Base-by-base conservation (phyloP, 2,329 filamentous ascomycete species). In the Cladosporium oxysporum region DNA sequence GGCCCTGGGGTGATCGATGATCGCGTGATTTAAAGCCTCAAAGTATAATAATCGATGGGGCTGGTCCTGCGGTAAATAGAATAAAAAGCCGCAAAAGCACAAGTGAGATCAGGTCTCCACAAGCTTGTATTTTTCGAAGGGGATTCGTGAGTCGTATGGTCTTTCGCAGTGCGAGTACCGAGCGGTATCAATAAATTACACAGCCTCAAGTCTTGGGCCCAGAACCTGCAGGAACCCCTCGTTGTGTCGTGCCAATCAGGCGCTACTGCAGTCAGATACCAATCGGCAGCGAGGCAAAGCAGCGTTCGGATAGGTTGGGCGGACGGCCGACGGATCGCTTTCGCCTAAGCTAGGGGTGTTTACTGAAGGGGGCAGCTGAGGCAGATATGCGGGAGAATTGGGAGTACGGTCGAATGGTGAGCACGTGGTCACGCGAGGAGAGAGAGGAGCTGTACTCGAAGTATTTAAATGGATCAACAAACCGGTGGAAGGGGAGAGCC, bases 221-320 rank as follows among this genome's bases (percentile, higher is more conserved):
- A 63, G 61, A 62, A 55, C 61, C 61, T 63, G 61, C 61, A 63
- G 50, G 50, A 57, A 63, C 61, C 61, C 61, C 61, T 63, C 61
- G 61, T 57, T 41, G 35, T 21, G 61, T 26, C 33, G 33, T 41
- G 41, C 50, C 35, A 28, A 55, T 33, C 10, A 37, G 61, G 26
- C 50, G 35, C 61, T 63, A 57, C 61, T 63, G 61, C 61, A 57
- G 61, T 63, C 23, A 57, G 61, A 44, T 55, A 29, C 50, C 61
- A 63, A 63, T 63, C 61, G 61, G 61, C 50, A 57, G 61, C 50
- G 35, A 47, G 61, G 61, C 50, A 41, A n/a, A 23, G 50, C 12
- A 47, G 31, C 18, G n/a, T 21, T 57, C 61, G 50, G 50, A 55
- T 63, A 63, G 50, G 37, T 29, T 63, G 23, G 35, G 49, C 35